Base-by-base conservation (phyloP, 768 basidiomycete genomes). In the Pleurotus cornucopiae region DNA sequence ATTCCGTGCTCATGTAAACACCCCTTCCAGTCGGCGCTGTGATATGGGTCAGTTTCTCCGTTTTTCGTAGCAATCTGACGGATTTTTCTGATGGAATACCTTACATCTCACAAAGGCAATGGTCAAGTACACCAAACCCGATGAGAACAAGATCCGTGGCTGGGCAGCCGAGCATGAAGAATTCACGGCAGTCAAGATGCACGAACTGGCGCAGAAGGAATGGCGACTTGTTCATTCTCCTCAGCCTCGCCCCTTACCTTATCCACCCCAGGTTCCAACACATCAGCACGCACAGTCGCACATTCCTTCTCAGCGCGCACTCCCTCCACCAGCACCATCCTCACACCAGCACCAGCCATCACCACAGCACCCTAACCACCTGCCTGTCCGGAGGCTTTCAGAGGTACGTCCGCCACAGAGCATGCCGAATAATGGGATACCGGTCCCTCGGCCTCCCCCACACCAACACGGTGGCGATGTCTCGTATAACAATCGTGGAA, bases 151-250 rank as follows among this genome's bases (percentile, higher is more conserved):
- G 55, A 64, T 89, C 58, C 73, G 77, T n/a, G 71, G 68, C 38
- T 87, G 83, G 86, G 80, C 76, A 49, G 70, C 72, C 38, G 81
- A 85, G 43, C 87, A 86, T 54, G 83, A 86, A 64, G 84, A 84
- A 57, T 66, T 79, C 16, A 87, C 82, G 80, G 88, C 88, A 18
- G 80, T 84, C 54, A 76, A 76, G 56, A 76, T 84, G 23, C 71
- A 73, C 23, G 83, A 85, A 55, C 71, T 73, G 55, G 76, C 69
- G 38, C 71, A 70, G 18, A 55, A 47, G 51, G 71, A 75, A 54
- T 73, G 71, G 68, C 69, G 69, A 18, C 18, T 53, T 16, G 51
- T 53, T 21, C 51, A 53, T 25, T 38, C 51, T 16, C 63, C 69
- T 44, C 71, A 68, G 46, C 67, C 23, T 40, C 51, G 20, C 9